Evolutionary conservation across 2,329 filamentous ascomycete species (phyloP), one percentile per base, ranked within the genome.

Genomic region (Pseudocercospora eumusae): DNA sequence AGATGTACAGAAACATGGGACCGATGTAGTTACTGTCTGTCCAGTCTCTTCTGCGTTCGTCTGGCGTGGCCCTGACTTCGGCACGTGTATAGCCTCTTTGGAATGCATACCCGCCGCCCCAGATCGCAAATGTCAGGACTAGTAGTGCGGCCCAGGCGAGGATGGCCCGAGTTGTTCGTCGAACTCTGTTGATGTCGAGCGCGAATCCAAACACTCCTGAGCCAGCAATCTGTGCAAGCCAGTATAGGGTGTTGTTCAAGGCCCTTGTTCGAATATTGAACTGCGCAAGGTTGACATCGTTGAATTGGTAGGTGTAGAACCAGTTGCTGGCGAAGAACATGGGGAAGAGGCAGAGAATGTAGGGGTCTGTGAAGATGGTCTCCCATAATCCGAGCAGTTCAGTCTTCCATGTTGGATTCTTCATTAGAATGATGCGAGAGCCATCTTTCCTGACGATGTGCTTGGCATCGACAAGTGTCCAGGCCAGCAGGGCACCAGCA

Each of bases 1-100:
- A 93, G 72, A 96, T 90, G 80, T 92, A 96, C 56, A 96, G 78
- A 74, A 96, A 91, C 85, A 96, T 91, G 9, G 90, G 89, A 0
- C 88, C 91, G 61, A 88, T 81, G 72, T 88, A 93, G 59, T 85
- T 86, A 25, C 80, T 77, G 60, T 86, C 81, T 2, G 80, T 83
- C 87, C 89, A 95, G 75, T 95, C 91, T 55, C 75, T 77, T 68
- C 76, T 76, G 10, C 64, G 60, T 56, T 72, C 47, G 66, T 55
- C 71, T 62, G 31, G 31, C 23, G 10, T 66, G 27, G 20, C 50
- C 7, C 28, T 59, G 18, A 59, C 57, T 13, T 67, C 58, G 3
- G 69, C 75, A 25, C 80, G 79, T 36, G 75, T 81, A 72, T 89
- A 88, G 23, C 78, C 75, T 71, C 79, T 85, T 79, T 92, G 87